phyloP scores from a whole-genome alignment of 2,329 filamentous ascomycete species.

The Bipolaris oryzae region DNA sequence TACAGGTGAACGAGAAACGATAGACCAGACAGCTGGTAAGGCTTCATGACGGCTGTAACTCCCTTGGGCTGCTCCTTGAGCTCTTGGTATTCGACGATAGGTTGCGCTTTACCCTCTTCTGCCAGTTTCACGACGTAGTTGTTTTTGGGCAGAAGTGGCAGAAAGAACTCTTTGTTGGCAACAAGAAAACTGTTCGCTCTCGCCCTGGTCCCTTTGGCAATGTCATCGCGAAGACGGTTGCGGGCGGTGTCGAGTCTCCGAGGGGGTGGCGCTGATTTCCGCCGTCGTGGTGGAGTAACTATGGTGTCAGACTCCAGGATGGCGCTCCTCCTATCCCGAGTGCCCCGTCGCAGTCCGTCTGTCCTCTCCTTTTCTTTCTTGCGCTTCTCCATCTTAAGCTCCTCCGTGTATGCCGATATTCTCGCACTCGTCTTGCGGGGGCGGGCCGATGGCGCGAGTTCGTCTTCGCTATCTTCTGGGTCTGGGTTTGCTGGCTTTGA shows the following conservation, averaged over 20 bases:
- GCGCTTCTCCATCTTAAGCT: constrained; percentile 43
- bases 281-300: constrained; percentile 21
- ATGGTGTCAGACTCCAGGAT: constrained; percentile 44
- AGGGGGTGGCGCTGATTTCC: constrained; percentile 18
- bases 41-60: constrained; percentile 71
- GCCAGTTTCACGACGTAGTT: constrained; percentile 53
- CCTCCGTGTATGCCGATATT: constrained; percentile 25
- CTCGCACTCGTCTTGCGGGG: constrained; percentile 20
- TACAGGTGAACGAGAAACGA: constrained; percentile 99
- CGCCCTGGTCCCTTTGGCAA: constrained; percentile 50
- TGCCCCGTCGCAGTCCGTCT: constrained; percentile 27
- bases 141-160: constrained; percentile 53
- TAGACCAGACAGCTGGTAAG: constrained; percentile 95
- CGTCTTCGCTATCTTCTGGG: constrained; percentile 31
- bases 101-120: constrained; percentile 22
- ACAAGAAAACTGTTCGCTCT: constrained; percentile 56
- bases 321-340: constrained; percentile 31
- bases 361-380: constrained; percentile 21
- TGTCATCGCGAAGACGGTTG: constrained; percentile 49
- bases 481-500: constrained; percentile 4
- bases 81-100: constrained; percentile 49
- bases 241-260: constrained; percentile 49
- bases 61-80: constrained; percentile 53
- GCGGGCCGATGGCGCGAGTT: constrained; percentile 23
- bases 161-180: constrained; percentile 53